Percentiles rank a stretch among this genome's conserved stretches.
These are phyloP conservation scores for Trichoderma afroharzianum DNA, from an alignment of 2,329 filamentous ascomycete genomes.

Conservation along the genomic window DNA sequence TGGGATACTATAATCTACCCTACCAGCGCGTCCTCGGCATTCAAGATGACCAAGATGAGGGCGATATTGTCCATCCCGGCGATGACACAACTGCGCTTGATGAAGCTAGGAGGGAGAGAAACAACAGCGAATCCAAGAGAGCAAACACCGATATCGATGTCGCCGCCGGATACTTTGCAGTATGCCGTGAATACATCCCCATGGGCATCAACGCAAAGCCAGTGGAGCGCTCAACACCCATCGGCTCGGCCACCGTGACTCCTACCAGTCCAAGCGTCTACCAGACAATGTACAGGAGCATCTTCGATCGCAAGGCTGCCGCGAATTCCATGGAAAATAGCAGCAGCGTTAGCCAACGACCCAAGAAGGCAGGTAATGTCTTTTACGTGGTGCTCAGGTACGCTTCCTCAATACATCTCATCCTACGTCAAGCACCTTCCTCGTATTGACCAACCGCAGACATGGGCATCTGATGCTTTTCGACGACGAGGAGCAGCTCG, in stretches of 20 bases:
- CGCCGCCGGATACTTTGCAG: constrained; percentile 90
- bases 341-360: constrained; percentile 49
- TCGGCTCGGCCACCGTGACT: constrained; percentile 69
- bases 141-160: constrained; percentile 67
- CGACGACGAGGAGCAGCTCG: constrained; percentile 89
- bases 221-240: constrained; percentile 77
- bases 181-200: constrained; percentile 87
- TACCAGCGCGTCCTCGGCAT: constrained; percentile 40
- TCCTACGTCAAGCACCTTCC: background rate
- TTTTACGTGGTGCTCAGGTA: constrained; percentile 90
- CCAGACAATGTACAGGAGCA: constrained; percentile 94
- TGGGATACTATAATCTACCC: constrained; percentile 68
- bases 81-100: constrained; percentile 65
- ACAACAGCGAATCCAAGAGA: constrained; percentile 48
- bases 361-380: constrained; percentile 73
- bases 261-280: constrained; percentile 90
- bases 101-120: constrained; percentile 56
- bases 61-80: constrained; percentile 51
- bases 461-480: constrained; percentile 97
- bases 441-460: constrained; percentile 40
- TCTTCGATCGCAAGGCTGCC: constrained; percentile 75
- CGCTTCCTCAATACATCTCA: constrained; percentile 22
- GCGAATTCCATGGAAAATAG: constrained; percentile 47
- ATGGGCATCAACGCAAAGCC: constrained; percentile 91
- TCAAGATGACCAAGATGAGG: constrained; percentile 27